These are phyloP conservation scores for Lactifluus volemus DNA, from an alignment of 768 basidiomycete species.

Conservation along the genomic window DNA sequence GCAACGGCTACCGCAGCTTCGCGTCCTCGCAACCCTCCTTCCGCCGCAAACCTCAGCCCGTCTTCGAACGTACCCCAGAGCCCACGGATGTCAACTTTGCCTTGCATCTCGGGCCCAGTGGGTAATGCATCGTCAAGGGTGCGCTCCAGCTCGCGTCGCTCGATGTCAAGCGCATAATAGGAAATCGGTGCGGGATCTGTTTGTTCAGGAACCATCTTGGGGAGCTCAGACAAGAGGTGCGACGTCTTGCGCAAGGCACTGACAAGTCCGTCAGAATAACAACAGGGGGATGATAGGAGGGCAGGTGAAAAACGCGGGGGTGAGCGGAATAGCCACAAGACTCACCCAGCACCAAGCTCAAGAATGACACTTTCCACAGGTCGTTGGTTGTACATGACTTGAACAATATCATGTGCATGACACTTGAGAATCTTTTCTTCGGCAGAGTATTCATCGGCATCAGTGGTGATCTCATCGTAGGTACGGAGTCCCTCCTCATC, in stretches of 20 bases:
- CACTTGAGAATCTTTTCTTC: slow-evolving; percentile 79
- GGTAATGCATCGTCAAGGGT: slow-evolving; percentile 56
- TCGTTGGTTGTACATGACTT: slow-evolving; percentile 47
- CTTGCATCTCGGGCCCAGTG: slow-evolving; percentile 50
- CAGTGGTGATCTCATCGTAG: slow-evolving; percentile 79
- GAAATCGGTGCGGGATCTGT: slow-evolving; percentile 45
- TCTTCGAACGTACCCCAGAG: slow-evolving; percentile 90
- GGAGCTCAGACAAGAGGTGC: slow-evolving; percentile 65
- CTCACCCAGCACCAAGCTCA: slow-evolving; percentile 94
- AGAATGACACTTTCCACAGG: slow-evolving; percentile 52
- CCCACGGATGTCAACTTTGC: slow-evolving; percentile 74
- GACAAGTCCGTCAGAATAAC: not conserved
- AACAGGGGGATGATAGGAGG: not conserved
- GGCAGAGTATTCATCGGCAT: slow-evolving; percentile 75
- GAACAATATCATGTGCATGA: slow-evolving; percentile 67
- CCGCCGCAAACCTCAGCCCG: slow-evolving; percentile 54
- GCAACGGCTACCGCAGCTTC: slow-evolving; percentile 10
- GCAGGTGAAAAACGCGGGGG: not conserved
- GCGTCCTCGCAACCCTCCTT: slow-evolving; percentile 27
- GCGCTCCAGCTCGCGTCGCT: slow-evolving; percentile 75
- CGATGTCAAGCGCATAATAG: slow-evolving; percentile 91
- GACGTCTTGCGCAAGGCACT: slow-evolving; percentile 88
- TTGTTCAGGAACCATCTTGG: slow-evolving; percentile 38
- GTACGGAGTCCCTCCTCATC: slow-evolving; percentile 77
- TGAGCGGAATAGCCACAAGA: slow-evolving; percentile 14